These are phyloP conservation scores for Boletus pseudopeckii DNA, from an alignment of 768 basidiomycete species.

Conservation along the genomic window DNA sequence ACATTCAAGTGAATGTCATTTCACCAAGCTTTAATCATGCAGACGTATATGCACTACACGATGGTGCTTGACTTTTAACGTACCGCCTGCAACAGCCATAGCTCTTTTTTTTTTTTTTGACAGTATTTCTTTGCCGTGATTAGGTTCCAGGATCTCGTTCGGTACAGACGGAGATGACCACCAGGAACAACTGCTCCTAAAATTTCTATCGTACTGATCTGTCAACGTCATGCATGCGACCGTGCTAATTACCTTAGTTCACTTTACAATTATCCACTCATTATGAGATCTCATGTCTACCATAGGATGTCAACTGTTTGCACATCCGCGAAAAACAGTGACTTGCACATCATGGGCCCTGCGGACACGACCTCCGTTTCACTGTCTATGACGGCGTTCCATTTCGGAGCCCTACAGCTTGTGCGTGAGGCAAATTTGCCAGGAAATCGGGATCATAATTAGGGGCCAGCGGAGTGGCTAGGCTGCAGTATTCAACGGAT, in stretches of 20 bases:
- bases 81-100: neutral
- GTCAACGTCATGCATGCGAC: neutral
- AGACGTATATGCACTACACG: neutral
- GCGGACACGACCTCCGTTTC: neutral
- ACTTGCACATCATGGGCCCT: neutral
- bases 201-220: neutral
- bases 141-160: conserved; percentile 3
- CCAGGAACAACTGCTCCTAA: conserved; percentile 9
- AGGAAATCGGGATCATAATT: neutral
- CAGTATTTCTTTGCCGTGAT: neutral
- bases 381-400: neutral
- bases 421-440: neutral
- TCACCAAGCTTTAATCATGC: conserved; percentile 4
- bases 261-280: neutral
- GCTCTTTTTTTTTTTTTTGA: neutral
- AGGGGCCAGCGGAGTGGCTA: neutral
- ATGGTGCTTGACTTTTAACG: neutral
- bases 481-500: neutral
- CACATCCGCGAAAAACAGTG: neutral
- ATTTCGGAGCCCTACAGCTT: neutral
- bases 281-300: neutral
- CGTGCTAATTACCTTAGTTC: neutral
- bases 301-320: neutral
- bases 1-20: conserved; percentile 15
- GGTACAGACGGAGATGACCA: conserved; percentile 16